phyloP scores from a whole-genome alignment of 257 asterid genomes.

The Solanum okadae region DNA sequence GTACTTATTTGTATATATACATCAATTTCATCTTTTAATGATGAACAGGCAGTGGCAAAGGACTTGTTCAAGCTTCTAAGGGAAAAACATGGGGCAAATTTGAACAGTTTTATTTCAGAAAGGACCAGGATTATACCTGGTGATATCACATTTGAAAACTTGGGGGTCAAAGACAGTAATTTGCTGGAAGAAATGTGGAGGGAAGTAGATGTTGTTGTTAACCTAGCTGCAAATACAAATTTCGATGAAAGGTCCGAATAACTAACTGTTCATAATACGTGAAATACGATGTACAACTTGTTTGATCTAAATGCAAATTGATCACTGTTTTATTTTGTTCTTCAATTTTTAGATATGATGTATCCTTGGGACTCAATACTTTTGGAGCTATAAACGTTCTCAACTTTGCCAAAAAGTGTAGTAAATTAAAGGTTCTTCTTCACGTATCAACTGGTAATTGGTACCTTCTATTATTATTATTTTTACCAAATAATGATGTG shows the following conservation, averaged over 20 bases:
- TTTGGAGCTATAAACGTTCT: constrained; percentile 49
- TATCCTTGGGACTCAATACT: constrained; percentile 52
- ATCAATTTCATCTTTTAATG: not conserved
- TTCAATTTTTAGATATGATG: constrained; percentile 46
- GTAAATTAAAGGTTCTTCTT: constrained; percentile 34
- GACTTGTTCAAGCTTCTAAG: constrained; percentile 32
- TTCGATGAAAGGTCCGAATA: constrained; percentile 34
- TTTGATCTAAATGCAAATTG: not conserved
- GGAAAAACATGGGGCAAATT: constrained; percentile 30
- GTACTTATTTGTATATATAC: not conserved
- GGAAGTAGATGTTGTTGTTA: constrained; percentile 39
- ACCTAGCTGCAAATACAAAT: constrained; percentile 53
- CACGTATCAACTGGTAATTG: constrained; percentile 75
- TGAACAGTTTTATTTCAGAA: constrained; percentile 15
- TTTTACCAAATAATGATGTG: not conserved
- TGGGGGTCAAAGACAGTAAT: constrained; percentile 28
- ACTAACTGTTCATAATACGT: not conserved
- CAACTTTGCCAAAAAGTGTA: constrained; percentile 49
- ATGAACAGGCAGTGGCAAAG: constrained; percentile 18
- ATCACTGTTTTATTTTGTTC: not conserved
- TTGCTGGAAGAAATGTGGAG: constrained; percentile 13
- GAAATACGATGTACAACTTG: not conserved
- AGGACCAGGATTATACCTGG: constrained; percentile 28
- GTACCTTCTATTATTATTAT: not conserved
- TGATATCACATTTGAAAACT: constrained; percentile 25